Conservation (phyloP, 2,329 filamentous ascomycete species). For the Ilyonectria robusta region DNA sequence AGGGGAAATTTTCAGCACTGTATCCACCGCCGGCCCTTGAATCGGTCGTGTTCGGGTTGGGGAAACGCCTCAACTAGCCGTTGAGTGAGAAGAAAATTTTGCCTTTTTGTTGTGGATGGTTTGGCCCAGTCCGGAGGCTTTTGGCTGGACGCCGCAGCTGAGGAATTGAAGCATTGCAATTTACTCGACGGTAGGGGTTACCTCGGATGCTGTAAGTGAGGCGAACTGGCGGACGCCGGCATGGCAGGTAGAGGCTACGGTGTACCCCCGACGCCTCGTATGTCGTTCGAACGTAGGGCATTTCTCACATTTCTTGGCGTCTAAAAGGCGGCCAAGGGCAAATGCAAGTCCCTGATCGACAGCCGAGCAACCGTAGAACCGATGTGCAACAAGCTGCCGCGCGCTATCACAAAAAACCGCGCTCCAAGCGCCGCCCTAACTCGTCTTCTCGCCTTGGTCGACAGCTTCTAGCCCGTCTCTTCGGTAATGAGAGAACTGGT, state of each 20-base stretch:
- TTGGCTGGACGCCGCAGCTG: not conserved
- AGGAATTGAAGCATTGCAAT: not conserved
- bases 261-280: not conserved
- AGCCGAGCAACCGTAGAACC: constrained; percentile 25
- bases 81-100: constrained; percentile 2
- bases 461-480: constrained; percentile 1
- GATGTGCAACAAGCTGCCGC: constrained; percentile 15
- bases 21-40: constrained; percentile 11
- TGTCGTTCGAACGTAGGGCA: constrained; percentile 9
- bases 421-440: constrained; percentile 7
- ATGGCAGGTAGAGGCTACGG: not conserved
- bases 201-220: constrained; percentile 18
- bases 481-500: not conserved
- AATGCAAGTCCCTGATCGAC: constrained; percentile 46
- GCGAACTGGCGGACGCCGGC: constrained; percentile 24
- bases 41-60: constrained; percentile 23
- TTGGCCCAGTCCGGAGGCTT: not conserved
- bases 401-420: constrained; percentile 30
- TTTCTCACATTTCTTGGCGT: constrained; percentile 41
- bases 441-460: not conserved
- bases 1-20: constrained; percentile 9
- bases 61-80: constrained; percentile 5
- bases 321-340: constrained; percentile 24
- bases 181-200: constrained; percentile 5
- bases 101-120: not conserved